These are phyloP conservation scores for Xanthoconium separans DNA, from an alignment of 1,284 basidiomycete genomes.

Conservation along the genomic window DNA sequence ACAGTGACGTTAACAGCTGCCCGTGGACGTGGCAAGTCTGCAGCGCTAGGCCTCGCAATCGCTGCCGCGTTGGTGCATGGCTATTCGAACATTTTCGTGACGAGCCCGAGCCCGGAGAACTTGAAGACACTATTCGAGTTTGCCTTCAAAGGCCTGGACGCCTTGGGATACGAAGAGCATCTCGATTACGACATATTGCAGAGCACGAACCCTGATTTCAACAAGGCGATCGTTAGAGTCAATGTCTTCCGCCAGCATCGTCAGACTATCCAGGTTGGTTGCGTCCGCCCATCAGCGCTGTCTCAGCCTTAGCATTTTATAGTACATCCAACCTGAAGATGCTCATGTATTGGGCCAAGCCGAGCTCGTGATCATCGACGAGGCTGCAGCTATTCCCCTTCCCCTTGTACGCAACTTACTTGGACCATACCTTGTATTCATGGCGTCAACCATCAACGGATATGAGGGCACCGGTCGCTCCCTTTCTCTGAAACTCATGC, in stretches of 20 bases:
- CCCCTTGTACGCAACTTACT: slow-evolving; percentile 94
- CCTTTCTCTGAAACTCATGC: slow-evolving; percentile 95
- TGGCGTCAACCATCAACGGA: slow-evolving; percentile 98
- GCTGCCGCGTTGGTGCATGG: slow-evolving; percentile 92
- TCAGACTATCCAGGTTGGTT: slow-evolving; percentile 86
- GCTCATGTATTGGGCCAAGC: slow-evolving; percentile 97
- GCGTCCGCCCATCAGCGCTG: background rate
- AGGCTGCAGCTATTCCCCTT: slow-evolving; percentile 97
- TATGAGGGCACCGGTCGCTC: slow-evolving; percentile 99
- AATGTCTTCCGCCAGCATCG: slow-evolving; percentile 93
- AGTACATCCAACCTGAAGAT: slow-evolving; percentile 99
- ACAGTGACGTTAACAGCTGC: slow-evolving; percentile 95
- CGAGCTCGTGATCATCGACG: slow-evolving; percentile 97
- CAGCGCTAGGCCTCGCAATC: slow-evolving; percentile 91
- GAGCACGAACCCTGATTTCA: slow-evolving; percentile 92
- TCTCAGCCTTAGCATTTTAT: background rate
- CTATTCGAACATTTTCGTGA: slow-evolving; percentile 98
- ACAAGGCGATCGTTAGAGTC: slow-evolving; percentile 94
- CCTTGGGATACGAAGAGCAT: slow-evolving; percentile 95
- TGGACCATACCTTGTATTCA: slow-evolving; percentile 97
- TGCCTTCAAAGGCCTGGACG: slow-evolving; percentile 96
- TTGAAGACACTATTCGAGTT: slow-evolving; percentile 98
- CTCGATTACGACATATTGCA: slow-evolving; percentile 96
- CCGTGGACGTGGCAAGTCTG: slow-evolving; percentile 96
- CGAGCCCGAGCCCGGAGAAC: slow-evolving; percentile 97